Evolutionary conservation across 2,329 filamentous ascomycete species (phyloP).

Genomic region (Cladosporium halotolerans): DNA sequence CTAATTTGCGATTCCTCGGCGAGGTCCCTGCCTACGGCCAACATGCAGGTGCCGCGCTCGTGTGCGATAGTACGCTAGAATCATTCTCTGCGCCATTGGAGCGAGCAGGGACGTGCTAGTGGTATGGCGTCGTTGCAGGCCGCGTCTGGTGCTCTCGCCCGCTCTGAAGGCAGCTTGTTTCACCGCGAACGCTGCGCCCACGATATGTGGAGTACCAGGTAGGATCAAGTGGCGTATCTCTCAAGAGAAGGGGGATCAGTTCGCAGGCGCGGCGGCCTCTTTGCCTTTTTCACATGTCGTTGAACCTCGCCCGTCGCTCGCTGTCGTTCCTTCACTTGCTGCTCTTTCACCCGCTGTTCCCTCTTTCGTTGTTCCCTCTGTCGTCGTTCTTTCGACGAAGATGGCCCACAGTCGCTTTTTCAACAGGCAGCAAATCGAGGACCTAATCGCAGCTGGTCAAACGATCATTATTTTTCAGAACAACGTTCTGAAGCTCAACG

Average conservation of each 20-base stretch:
- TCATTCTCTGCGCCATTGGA: too few relatives aligned
- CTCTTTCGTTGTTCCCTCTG: neutral
- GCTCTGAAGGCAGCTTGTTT: neutral
- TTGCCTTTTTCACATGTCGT: too few relatives aligned
- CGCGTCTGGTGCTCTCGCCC: neutral
- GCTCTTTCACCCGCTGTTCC: neutral
- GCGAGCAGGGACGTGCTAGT: neutral
- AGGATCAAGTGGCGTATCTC: constrained; percentile 4
- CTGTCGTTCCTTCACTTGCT: neutral
- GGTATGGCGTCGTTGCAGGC: constrained; percentile 1
- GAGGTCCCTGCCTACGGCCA: neutral
- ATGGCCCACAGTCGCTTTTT: constrained; percentile 17
- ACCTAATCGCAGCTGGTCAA: constrained; percentile 49
- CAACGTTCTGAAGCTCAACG: constrained; percentile 48
- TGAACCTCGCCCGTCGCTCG: too few relatives aligned
- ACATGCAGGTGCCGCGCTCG: too few relatives aligned
- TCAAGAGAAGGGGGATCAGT: neutral
- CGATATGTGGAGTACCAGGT: constrained; percentile 6
- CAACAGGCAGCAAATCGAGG: constrained; percentile 35
- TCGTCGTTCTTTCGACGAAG: neutral
- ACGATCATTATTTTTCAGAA: constrained; percentile 54
- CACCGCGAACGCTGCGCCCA: constrained; percentile 8
- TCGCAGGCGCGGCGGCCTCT: too few relatives aligned
- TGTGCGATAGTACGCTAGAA: too few relatives aligned
- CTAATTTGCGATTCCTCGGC: neutral